Percentiles rank a stretch among this genome's conserved stretches.
Conservation (phyloP, 2,329 filamentous ascomycete species). For the Alternaria sp. region DNA sequence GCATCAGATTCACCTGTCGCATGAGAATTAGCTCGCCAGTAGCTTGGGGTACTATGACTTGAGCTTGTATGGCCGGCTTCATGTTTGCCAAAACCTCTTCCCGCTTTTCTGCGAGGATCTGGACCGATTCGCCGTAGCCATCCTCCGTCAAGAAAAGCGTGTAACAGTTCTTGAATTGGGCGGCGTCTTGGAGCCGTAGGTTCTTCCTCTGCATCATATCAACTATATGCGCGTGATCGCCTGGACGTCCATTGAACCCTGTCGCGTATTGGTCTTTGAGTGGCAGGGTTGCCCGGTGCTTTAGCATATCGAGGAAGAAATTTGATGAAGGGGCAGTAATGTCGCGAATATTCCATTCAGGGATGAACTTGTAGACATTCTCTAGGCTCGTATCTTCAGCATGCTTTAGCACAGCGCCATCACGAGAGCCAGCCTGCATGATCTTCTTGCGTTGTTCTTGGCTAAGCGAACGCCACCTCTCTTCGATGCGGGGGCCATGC, state of each 20-base stretch:
- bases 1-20: slow-evolving; percentile 50
- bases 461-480: slow-evolving; percentile 51
- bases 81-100: slow-evolving; percentile 25
- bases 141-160: slow-evolving; percentile 48
- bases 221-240: slow-evolving; percentile 48
- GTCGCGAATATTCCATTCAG: slow-evolving; percentile 56
- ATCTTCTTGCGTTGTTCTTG: slow-evolving; percentile 43
- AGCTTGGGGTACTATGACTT: slow-evolving; percentile 27
- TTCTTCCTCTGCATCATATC: slow-evolving; percentile 44
- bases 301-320: slow-evolving; percentile 49
- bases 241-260: slow-evolving; percentile 40
- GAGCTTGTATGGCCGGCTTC: slow-evolving; percentile 22
- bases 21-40: slow-evolving; percentile 46
- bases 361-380: slow-evolving; percentile 49
- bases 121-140: slow-evolving; percentile 48
- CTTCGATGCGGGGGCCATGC: slow-evolving; percentile 47
- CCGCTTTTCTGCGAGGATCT: slow-evolving; percentile 25
- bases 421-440: slow-evolving; percentile 44
- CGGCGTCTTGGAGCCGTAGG: slow-evolving; percentile 37
- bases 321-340: slow-evolving; percentile 43
- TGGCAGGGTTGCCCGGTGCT: slow-evolving; percentile 45
- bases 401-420: slow-evolving; percentile 47
- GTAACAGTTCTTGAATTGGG: slow-evolving; percentile 40
- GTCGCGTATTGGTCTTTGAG: slow-evolving; percentile 12
- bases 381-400: slow-evolving; percentile 47